Percentiles rank a stretch among this genome's conserved stretches.
Evolutionary conservation across 805 yeast species (phyloP).

Genomic region (Sugiyamaella valdiviana): DNA sequence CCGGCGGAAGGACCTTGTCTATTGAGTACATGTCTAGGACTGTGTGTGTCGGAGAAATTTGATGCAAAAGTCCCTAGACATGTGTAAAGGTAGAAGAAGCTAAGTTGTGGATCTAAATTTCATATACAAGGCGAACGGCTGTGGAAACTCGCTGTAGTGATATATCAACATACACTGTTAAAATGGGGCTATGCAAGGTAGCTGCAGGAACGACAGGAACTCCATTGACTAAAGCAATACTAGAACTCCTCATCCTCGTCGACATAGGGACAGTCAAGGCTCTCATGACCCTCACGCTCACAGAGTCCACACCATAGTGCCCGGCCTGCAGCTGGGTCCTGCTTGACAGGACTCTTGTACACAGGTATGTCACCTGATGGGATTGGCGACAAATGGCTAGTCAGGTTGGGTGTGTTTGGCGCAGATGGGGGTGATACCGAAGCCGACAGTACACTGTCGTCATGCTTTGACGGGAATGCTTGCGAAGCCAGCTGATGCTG

Average conservation of each 20-base stretch:
- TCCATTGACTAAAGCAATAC: no score
- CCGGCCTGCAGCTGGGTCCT: conserved; percentile 71
- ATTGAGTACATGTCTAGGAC: not conserved
- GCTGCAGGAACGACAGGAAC: no score
- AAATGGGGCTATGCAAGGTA: no score
- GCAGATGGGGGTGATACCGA: not conserved
- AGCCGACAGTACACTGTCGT: not conserved
- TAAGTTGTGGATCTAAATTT: no score
- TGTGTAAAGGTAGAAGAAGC: not conserved
- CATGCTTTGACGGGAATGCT: not conserved
- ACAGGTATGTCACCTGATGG: conserved; percentile 1
- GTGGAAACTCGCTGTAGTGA: no score
- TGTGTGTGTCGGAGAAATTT: not conserved
- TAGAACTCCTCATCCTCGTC: conserved; percentile 33
- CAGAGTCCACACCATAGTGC: conserved; percentile 88
- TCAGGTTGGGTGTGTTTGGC: not conserved
- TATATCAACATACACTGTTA: no score
- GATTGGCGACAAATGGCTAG: not conserved
- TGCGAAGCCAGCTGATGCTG: not conserved
- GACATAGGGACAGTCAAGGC: conserved; percentile 83
- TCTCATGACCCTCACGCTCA: conserved; percentile 83
- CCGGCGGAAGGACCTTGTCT: not conserved
- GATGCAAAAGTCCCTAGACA: not conserved
- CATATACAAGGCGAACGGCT: no score
- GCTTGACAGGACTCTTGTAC: conserved; percentile 32